Percentiles rank a stretch among this genome's conserved stretches.
These are phyloP conservation scores for Boletus holoroseus DNA, from an alignment of 1,284 basidiomycete species.

Conservation along the genomic window DNA sequence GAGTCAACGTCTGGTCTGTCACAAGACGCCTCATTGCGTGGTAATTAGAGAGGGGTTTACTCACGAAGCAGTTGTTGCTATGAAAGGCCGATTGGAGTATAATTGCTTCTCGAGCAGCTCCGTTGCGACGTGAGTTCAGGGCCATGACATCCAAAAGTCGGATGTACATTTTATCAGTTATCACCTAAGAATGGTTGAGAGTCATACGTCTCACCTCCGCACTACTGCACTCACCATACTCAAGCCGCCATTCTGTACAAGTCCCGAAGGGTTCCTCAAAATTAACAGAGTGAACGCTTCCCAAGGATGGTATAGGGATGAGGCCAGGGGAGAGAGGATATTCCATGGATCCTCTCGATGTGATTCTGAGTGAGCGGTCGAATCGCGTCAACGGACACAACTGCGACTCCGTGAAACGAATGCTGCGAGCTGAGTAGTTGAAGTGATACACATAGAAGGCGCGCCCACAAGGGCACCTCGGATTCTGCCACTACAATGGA, in stretches of 20 bases:
- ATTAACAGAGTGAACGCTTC: constrained; percentile 15
- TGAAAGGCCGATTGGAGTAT: constrained; percentile 23
- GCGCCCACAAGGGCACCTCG: too few relatives aligned
- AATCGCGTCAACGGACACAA: too few relatives aligned
- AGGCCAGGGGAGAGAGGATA: too few relatives aligned
- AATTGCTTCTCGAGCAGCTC: constrained; percentile 20
- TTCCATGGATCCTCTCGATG: constrained; percentile 12
- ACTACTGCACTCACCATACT: constrained; percentile 16
- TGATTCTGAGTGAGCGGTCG: constrained; percentile 1
- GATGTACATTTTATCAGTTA: constrained; percentile 21
- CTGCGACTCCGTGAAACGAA: too few relatives aligned
- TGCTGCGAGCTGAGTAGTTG: constrained; percentile 1
- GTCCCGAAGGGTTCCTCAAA: constrained; percentile 13
- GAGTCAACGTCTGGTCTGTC: not conserved
- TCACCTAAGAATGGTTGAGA: constrained; percentile 16
- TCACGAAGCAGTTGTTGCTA: constrained; percentile 17
- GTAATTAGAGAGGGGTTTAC: constrained; percentile 1
- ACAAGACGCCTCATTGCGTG: not conserved
- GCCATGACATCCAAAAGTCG: constrained; percentile 22
- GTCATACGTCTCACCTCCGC: not conserved
- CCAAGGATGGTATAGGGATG: constrained; percentile 16
- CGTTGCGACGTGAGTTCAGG: constrained; percentile 15
- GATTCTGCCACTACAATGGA: too few relatives aligned
- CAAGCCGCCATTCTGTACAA: constrained; percentile 18
- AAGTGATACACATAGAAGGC: too few relatives aligned